phyloP scores from a whole-genome alignment of 495 filamentous ascomycete species.

The Talaromyces adpressus region DNA sequence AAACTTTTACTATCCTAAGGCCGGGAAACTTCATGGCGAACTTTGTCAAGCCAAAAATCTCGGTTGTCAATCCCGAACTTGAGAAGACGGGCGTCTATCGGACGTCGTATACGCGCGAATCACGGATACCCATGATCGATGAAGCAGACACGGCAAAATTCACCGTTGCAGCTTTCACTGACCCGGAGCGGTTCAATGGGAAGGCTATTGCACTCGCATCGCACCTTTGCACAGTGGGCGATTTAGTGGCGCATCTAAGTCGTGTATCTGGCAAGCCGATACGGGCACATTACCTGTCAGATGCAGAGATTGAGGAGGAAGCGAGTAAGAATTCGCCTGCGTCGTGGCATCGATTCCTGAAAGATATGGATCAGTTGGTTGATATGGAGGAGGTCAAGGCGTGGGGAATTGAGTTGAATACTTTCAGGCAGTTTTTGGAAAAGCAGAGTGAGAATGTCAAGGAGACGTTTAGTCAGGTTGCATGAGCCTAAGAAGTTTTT shows the following conservation, averaged over 20 bases:
- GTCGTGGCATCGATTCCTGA: conserved; percentile 21
- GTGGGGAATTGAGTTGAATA: conserved; percentile 25
- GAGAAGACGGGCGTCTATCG: conserved; percentile 25
- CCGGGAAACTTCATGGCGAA: conserved; percentile 47
- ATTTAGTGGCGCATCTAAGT: conserved; percentile 23
- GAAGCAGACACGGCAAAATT: conserved; percentile 43
- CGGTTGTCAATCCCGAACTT: conserved; percentile 28
- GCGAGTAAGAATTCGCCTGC: conserved; percentile 19
- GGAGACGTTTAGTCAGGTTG: conserved; percentile 14
- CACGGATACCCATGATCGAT: conserved; percentile 32
- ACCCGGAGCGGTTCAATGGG: conserved; percentile 29
- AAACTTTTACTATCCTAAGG: conserved; percentile 31
- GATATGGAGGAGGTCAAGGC: conserved; percentile 26
- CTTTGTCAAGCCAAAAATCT: conserved; percentile 26
- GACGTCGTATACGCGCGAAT: conserved; percentile 23
- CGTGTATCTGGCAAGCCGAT: conserved; percentile 25
- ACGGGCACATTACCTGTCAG: conserved; percentile 23
- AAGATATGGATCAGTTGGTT: conserved; percentile 23
- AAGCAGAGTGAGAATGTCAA: conserved; percentile 24
- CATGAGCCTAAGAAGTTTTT: background rate
- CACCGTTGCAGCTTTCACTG: conserved; percentile 31
- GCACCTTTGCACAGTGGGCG: conserved; percentile 24
- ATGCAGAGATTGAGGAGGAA: conserved; percentile 29
- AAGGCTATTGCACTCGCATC: conserved; percentile 31
- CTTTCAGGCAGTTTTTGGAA: conserved; percentile 30